These are phyloP conservation scores for Pichia rugopelliculosa DNA, from an alignment of 805 yeast species.

Conservation along the genomic window DNA sequence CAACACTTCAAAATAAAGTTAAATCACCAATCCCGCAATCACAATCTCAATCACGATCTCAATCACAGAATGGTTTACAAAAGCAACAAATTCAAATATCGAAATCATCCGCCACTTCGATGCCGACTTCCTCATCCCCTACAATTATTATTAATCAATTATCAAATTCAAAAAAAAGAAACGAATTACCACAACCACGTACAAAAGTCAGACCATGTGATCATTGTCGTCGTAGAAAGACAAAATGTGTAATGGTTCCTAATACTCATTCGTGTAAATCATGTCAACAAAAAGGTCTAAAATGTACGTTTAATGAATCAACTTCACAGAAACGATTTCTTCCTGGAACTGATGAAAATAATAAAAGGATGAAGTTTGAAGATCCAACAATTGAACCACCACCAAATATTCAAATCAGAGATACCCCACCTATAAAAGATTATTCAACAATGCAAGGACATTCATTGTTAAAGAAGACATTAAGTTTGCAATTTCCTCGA, in stretches of 20 bases:
- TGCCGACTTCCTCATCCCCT: background rate
- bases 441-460: constrained; percentile 57
- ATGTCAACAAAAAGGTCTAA: constrained; percentile 66
- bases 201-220: constrained; percentile 64
- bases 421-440: constrained; percentile 56
- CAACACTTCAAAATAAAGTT: background rate
- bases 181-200: constrained; percentile 33
- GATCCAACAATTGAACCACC: constrained; percentile 31
- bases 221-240: constrained; percentile 73
- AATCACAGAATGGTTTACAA: too few species aligned
- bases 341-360: constrained; percentile 17
- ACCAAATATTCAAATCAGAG: constrained; percentile 38
- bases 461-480: constrained; percentile 58
- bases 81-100: background rate
- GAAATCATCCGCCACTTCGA: background rate
- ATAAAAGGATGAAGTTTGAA: constrained; percentile 28
- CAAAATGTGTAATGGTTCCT: constrained; percentile 66
- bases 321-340: constrained; percentile 36
- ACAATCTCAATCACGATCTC: background rate
- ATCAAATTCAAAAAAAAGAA: constrained; percentile 7
- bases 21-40: background rate
- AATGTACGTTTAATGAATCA: constrained; percentile 67
- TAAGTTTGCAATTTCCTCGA: constrained; percentile 79
- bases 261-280: constrained; percentile 60
- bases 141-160: background rate